Base-by-base conservation (phyloP, 306 rosid genomes). In the Prunus kanzakura region DNA sequence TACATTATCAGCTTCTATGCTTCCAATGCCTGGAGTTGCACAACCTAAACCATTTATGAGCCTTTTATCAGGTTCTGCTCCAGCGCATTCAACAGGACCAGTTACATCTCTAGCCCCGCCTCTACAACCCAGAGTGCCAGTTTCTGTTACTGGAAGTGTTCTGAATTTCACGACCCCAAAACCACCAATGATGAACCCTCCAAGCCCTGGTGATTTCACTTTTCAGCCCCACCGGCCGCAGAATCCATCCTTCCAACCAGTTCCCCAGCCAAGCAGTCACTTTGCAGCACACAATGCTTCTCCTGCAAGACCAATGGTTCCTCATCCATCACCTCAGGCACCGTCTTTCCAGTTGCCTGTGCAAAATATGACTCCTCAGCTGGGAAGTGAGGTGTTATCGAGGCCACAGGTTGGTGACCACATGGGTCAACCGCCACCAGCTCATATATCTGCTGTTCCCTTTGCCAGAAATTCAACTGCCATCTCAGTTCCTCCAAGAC, bases 191-290 rank as follows among this genome's bases (percentile, higher is more conserved):
- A 73, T 61, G 74, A 64, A 58, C 3, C 66, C 86, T 76, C 84
- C 92, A 70, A 84, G 80, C 79, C 84, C 92, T 13, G 88, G 90
- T 16, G 80, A 87, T 84, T 90, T 92, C 76, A 88, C 91, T 68
- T 95, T 92, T 79, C 97, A 82, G 64, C 85, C 88, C 22, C 92
- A 76, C 49, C 67, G 72, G 50, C 93, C 88, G 0, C 88, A 64
- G 51, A 83, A 80, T 80, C 66, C 84, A 80, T 81, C 88, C 78
- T 45, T 80, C 80, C 91, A 89, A 82, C 73, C 68, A 52, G 65
- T 69, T 70, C 76, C 86, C 51, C 83, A 80, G 55, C 81, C 81
- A 47, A 86, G 76, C 86, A 80, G 67, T 72, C 89, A 86, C 45
- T 73, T 80, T 74, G 67, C 83, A 58, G 20, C 50, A 15, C 90